Conservation (phyloP, 345 rosid genomes). For the Trapa bicornis region DNA sequence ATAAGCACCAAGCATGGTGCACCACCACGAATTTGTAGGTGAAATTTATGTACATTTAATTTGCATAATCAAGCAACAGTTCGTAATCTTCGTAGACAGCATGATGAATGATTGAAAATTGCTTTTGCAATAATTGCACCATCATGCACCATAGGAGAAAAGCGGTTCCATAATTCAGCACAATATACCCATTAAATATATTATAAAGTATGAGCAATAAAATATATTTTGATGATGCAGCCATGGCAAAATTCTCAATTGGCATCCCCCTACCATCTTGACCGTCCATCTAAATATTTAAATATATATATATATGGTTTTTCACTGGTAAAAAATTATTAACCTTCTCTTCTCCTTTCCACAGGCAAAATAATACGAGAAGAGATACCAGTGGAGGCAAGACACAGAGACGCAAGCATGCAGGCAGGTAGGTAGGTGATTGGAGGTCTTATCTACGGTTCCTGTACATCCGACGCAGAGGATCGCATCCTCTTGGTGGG, state of each 20-base stretch:
- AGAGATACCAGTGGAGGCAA: neutral
- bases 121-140: slow-evolving; percentile 5
- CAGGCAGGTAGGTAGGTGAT: neutral
- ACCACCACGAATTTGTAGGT: too few species aligned
- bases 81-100: neutral
- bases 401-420: too few species aligned
- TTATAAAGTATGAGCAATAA: neutral
- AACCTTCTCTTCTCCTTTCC: neutral
- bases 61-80: neutral
- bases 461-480: slow-evolving; percentile 8
- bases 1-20: too few species aligned
- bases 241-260: neutral
- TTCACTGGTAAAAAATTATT: neutral
- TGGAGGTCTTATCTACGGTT: slow-evolving; percentile 7
- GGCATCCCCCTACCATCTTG: neutral
- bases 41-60: too few species aligned
- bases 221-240: neutral
- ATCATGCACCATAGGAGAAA: neutral
- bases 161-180: neutral
- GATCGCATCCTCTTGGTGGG: slow-evolving; percentile 6
- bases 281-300: neutral
- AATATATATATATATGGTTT: too few species aligned
- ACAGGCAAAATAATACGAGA: neutral
- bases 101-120: slow-evolving; percentile 1
- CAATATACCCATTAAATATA: neutral